Percentiles rank a stretch among this genome's conserved stretches.
phyloP scores from a whole-genome alignment of 164 flowering plant genomes.

The Macadamia integrifolia region DNA sequence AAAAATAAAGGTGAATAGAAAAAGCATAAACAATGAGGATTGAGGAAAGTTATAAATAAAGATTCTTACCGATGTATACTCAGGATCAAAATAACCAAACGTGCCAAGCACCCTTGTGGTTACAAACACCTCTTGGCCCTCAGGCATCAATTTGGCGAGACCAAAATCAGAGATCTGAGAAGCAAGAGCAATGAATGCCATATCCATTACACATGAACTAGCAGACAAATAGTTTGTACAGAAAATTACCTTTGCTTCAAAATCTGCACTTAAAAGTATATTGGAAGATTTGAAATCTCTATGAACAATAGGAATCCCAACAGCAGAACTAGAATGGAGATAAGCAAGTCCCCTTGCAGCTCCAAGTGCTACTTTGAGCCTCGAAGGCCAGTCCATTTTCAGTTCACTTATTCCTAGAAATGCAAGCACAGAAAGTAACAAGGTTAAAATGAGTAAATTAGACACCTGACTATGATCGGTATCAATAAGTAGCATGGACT shows the following conservation, averaged over 20 bases:
- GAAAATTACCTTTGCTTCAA: constrained; percentile 78
- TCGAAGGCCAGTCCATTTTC: constrained; percentile 81
- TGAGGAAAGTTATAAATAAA: not conserved
- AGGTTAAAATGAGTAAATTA: not conserved
- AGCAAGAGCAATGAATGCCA: constrained; percentile 1
- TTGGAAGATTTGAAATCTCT: constrained; percentile 97
- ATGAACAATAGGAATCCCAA: constrained; percentile 88
- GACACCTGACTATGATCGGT: not conserved
- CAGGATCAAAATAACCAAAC: constrained; percentile 97
- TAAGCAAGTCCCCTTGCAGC: constrained; percentile 93
- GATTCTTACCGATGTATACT: constrained; percentile 78
- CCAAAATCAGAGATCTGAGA: constrained; percentile 92
- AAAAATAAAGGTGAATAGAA: not conserved
- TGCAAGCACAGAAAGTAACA: not conserved
- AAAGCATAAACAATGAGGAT: not conserved
- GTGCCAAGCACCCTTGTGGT: constrained; percentile 89
- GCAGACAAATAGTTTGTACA: not conserved
- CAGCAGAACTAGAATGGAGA: constrained; percentile 79
- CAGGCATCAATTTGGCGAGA: constrained; percentile 95
- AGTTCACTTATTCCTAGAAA: constrained; percentile 54
- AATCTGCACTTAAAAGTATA: constrained; percentile 62
- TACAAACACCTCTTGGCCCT: constrained; percentile 67
- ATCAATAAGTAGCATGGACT: not conserved
- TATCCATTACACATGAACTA: not conserved
- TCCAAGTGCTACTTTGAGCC: constrained; percentile 88